Evolutionary conservation across 1,284 basidiomycete species (phyloP), one percentile per base, ranked within the genome.

Genomic region (Mycosarcoma maydis): DNA sequence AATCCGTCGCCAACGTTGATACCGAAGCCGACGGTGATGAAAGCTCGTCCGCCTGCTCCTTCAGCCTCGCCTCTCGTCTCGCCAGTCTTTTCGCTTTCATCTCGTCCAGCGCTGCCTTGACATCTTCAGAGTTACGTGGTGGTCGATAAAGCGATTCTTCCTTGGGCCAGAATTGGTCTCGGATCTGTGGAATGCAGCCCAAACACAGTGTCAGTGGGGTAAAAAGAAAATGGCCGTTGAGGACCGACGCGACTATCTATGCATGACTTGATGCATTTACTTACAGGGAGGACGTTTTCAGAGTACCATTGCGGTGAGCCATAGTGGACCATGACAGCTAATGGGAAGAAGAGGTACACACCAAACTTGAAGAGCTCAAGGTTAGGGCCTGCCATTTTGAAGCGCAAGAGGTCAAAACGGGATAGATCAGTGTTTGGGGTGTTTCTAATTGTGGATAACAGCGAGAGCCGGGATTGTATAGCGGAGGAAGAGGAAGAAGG

Each of bases 281-380:
- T 70, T 82, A 92, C 92, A 10, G 92, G 92, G 36, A 90, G 82
- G 36, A 94, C 92, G 72, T 91, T 85, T 39, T 85, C 84, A 42
- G 86, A 85, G 78, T 94, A 95, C 92, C 92, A 96, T 33, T 90
- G 87, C 5, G 92, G 91, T 81, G 93, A 91, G 49, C 92, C 92
- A 78, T 91, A 94, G 81, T 94, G 90, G 48, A 93, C 84, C 83
- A 95, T 88, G 23, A 91, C 88, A 38, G 87, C 85, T 47, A 94
- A 87, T 0, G 93, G 93, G 68, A 94, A 89, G 80, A 92, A 92
- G 58, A 95, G 87, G 83, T 96, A 72, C 41, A 80, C 34, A 24
- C 75, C 74, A 45, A 80, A 80, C 57, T 79, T 80, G 69, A 75
- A 76, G 33, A 74, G 76, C 45, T 76, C 79, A 51, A 76, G 87